Percentiles rank a stretch among this genome's conserved stretches.
These are phyloP conservation scores for Wallacemonas sp. DNA, from an alignment of 208 protist species.

Conservation along the genomic window DNA sequence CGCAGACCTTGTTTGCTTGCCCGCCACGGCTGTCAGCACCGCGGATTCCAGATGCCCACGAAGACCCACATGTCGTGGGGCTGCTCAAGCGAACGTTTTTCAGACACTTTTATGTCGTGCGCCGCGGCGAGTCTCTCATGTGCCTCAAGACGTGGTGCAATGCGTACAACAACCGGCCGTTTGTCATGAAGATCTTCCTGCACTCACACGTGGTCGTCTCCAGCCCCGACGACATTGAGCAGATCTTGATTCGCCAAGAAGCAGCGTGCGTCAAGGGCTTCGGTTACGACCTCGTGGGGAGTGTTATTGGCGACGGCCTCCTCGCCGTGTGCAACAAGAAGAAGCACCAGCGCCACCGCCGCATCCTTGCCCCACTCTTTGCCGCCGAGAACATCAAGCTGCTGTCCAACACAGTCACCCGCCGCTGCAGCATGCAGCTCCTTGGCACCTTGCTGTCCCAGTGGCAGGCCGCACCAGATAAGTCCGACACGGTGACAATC, in stretches of 20 bases:
- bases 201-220: constrained; percentile 55
- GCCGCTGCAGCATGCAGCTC: constrained; percentile 41
- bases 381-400: constrained; percentile 39
- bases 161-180: constrained; percentile 47
- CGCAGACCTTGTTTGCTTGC: constrained; percentile 27
- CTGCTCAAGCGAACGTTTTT: constrained; percentile 50
- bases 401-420: constrained; percentile 44
- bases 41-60: constrained; percentile 30
- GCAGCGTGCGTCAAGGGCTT: constrained; percentile 36
- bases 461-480: constrained; percentile 14
- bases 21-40: constrained; percentile 46
- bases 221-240: constrained; percentile 43
- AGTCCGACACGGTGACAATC: constrained; percentile 25
- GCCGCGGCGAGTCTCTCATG: constrained; percentile 42
- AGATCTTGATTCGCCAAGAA: constrained; percentile 45
- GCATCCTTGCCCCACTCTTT: constrained; percentile 44
- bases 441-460: constrained; percentile 30
- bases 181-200: constrained; percentile 58
- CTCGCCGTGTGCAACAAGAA: constrained; percentile 43
- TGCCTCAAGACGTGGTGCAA: constrained; percentile 40
- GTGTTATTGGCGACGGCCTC: constrained; percentile 50
- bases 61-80: constrained; percentile 33
- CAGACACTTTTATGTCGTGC: constrained; percentile 58
- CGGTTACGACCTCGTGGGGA: constrained; percentile 59
- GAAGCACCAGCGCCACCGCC: constrained; percentile 45